Evolutionary conservation across 257 asterid species (phyloP).

Genomic region (Rhazya stricta): DNA sequence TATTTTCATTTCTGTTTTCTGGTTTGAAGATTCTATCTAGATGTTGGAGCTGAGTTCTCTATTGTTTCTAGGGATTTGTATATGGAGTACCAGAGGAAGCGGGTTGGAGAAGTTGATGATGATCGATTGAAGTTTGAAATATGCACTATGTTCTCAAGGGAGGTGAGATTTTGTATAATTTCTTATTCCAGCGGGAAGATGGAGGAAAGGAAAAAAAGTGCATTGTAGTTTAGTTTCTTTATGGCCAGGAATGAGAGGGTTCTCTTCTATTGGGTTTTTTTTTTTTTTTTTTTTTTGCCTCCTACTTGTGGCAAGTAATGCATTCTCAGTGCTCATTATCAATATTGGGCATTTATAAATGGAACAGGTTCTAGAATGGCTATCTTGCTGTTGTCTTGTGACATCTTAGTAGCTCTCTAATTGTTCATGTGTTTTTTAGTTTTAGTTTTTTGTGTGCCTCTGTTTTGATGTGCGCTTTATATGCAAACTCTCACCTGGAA

Average conservation of each 20-base stretch:
- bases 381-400: constrained; percentile 1
- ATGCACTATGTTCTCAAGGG: constrained; percentile 80
- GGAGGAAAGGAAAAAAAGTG: background rate
- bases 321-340: background rate
- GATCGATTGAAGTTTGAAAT: constrained; percentile 82
- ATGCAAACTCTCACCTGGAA: background rate
- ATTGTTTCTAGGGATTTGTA: constrained; percentile 57
- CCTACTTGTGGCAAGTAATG: background rate
- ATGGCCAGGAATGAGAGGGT: background rate
- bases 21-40: background rate
- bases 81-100: constrained; percentile 60
- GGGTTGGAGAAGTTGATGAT: constrained; percentile 74
- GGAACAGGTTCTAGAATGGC: background rate
- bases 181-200: background rate
- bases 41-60: constrained; percentile 1
- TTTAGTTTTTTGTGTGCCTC: background rate
- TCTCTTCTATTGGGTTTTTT: background rate
- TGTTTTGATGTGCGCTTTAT: background rate
- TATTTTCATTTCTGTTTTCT: background rate
- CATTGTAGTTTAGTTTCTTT: background rate
- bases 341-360: background rate
- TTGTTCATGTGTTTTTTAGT: background rate
- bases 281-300: background rate
- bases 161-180: constrained; percentile 47
- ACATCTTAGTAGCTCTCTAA: background rate